Evolutionary conservation across 2,329 filamentous ascomycete species (phyloP).

Genomic region (Paramyrothecium sp.): DNA sequence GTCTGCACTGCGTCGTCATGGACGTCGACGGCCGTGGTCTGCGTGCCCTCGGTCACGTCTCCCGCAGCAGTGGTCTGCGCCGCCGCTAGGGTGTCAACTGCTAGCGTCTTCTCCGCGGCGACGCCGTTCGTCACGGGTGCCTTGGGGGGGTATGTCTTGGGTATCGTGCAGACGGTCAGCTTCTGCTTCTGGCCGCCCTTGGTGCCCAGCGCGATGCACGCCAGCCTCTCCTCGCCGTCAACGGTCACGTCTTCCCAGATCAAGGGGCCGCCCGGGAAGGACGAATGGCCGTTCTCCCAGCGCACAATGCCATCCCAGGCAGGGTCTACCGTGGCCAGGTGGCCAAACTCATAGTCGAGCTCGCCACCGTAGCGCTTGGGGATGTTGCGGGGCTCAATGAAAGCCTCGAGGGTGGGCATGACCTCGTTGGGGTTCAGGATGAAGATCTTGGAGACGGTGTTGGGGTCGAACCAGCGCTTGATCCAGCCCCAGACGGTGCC

Average conservation of each 20-base stretch:
- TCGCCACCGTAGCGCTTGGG: slow-evolving; percentile 88
- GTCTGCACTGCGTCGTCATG: slow-evolving; percentile 24
- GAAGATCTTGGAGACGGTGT: slow-evolving; percentile 94
- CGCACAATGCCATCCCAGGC: slow-evolving; percentile 45
- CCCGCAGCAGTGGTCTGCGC: background rate
- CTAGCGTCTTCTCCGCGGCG: background rate
- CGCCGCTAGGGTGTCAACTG: background rate
- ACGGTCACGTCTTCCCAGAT: slow-evolving; percentile 49
- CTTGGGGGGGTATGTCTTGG: slow-evolving; percentile 31
- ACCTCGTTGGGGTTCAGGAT: slow-evolving; percentile 76
- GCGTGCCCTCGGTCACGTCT: background rate
- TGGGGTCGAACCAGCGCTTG: slow-evolving; percentile 93
- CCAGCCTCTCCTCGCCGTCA: slow-evolving; percentile 42
- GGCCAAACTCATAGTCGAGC: slow-evolving; percentile 78
- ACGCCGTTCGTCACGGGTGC: slow-evolving; percentile 3
- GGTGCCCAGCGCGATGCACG: slow-evolving; percentile 53
- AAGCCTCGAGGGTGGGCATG: slow-evolving; percentile 71
- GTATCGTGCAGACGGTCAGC: slow-evolving; percentile 51
- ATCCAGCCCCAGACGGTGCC: slow-evolving; percentile 93
- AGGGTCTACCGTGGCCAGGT: slow-evolving; percentile 71
- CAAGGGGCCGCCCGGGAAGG: slow-evolving; percentile 56
- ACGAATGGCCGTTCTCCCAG: slow-evolving; percentile 52
- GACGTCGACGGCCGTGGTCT: slow-evolving; percentile 8
- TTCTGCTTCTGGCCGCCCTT: slow-evolving; percentile 41
- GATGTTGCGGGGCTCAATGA: slow-evolving; percentile 80